Base-by-base conservation (phyloP, 306 rosid genomes). In the Begonia fuchsioides region DNA sequence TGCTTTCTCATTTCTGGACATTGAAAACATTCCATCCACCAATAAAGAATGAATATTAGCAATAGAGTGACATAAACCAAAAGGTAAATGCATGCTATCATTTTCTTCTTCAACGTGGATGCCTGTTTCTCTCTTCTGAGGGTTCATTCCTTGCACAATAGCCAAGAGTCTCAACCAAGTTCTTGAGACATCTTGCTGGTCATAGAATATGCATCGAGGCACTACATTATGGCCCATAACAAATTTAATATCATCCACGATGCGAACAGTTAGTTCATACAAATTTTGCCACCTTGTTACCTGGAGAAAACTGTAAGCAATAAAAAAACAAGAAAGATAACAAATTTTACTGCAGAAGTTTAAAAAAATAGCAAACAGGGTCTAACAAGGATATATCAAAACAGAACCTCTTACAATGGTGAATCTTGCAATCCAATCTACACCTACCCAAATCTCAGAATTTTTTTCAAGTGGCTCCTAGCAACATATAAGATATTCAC, bases 171-270 rank as follows among this genome's bases (percentile, higher is more conserved):
- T 72, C 87, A 79, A 71, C 94, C 98, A 92, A 50, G 92, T 82
- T 70, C 74, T 77, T 19, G 73, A 76, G 53, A 92, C 67, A 69
- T 85, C 81, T 67, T 73, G 81, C 65, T 77, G 93, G 67, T 79
- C 79, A 71, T 67, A 64, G 60, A 81, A 85, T 56, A 79, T 75
- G 55, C 71, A 82, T 70, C 69, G 74, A 53, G 93, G 74, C 50
- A 92, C 98, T 61, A 48, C 59, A 52, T 68, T 65, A 66, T 92
- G 98, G 62, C 93, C 80, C 98, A 92, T 71, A 40, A 82, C 96
- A 82, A 92, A 92, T 41, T 93, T 80, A 71, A 92, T 70, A 77
- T 92, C 98, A 67, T 92, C 98, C 69, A 79, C 59, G 53, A 86
- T 86, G 26, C 98, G 96, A 52, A 79, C 32, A 13, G 96, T 85